Evolutionary conservation across 2,329 filamentous ascomycete species (phyloP), one percentile per base, ranked within the genome.

Genomic region (Tolypocladium paradoxum): DNA sequence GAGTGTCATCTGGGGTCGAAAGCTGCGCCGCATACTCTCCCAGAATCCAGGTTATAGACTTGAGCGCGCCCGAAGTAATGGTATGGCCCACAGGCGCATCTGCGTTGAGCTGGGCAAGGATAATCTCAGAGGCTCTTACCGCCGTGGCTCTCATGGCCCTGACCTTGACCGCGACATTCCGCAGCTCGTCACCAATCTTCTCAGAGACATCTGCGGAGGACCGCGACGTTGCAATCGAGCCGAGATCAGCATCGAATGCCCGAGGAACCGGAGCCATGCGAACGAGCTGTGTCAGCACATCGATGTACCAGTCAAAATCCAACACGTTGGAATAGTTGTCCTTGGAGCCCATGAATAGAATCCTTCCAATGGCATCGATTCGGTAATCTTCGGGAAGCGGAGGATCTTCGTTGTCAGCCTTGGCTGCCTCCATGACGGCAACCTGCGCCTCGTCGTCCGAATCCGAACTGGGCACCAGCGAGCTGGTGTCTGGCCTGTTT

Each of bases 291-390:
- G 89, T 86, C 33, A 99, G 73, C 31, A 96, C 82, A 59, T 93
- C 88, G 59, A 97, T 87, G 67, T 97, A 97, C 93, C 93, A 99
- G 60, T 96, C 92, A 67, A 99, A 99, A 65, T 99, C 92, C 51
- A 79, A 74, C 48, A 99, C 76, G 63, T 90, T 89, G 38, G 81
- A 79, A 67, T 97, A 99, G 56, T 90, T 96, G 58, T 91, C 87
- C 58, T 84, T 83, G 9, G 90, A 88, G 67, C 92, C 97, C 83
- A 99, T 95, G 56, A 85, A 83, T 12, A 97, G 68, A 55, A 97
- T 90, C 55, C 88, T 82, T 53, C 80, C 79, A 51, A 97, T 89
- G 22, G 96, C 89, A 61, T 88, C 88, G 37, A 84, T 74, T 50
- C 85, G 85, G 68, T 97, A 99, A 58, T 95, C 89, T 56, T 91